Conservation (phyloP, 352 stramenopile genomes). For the Pythium volutum region DNA sequence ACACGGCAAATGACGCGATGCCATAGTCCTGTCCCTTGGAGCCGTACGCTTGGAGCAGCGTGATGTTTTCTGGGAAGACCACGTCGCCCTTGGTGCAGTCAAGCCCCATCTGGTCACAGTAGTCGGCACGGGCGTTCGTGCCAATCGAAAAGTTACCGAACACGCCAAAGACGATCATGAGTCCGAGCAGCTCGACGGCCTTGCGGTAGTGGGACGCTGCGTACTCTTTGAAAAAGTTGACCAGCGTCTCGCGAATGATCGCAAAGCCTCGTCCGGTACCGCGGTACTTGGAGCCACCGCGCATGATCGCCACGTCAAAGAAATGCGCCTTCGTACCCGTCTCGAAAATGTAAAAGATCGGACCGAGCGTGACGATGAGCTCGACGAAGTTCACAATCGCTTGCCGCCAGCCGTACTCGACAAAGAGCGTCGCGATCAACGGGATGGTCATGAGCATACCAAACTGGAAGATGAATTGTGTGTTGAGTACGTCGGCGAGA, state of each 20-base stretch:
- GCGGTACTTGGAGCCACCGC: slow-evolving; percentile 82
- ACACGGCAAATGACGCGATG: slow-evolving; percentile 86
- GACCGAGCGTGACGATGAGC: slow-evolving; percentile 75
- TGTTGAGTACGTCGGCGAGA: slow-evolving; percentile 76
- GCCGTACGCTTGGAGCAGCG: slow-evolving; percentile 70
- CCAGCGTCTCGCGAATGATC: slow-evolving; percentile 81
- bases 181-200: slow-evolving; percentile 68
- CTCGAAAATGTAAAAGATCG: slow-evolving; percentile 88
- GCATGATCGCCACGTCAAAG: slow-evolving; percentile 85
- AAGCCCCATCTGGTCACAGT: slow-evolving; percentile 48
- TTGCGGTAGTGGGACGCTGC: slow-evolving; percentile 81
- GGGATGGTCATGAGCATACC: slow-evolving; percentile 88
- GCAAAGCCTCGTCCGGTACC: slow-evolving; percentile 81
- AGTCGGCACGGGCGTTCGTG: slow-evolving; percentile 45
- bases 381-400: slow-evolving; percentile 80
- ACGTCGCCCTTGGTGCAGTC: slow-evolving; percentile 51
- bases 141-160: slow-evolving; percentile 82
- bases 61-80: slow-evolving; percentile 65
- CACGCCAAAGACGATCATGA: slow-evolving; percentile 82
- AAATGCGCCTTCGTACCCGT: slow-evolving; percentile 85
- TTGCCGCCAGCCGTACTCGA: slow-evolving; percentile 84
- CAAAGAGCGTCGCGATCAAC: slow-evolving; percentile 76
- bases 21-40: slow-evolving; percentile 86
- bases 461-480: slow-evolving; percentile 88
- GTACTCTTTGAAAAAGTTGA: slow-evolving; percentile 88